These are phyloP conservation scores for Casuarina equisetifolia DNA, from an alignment of 306 rosid genomes.

Conservation along the genomic window DNA sequence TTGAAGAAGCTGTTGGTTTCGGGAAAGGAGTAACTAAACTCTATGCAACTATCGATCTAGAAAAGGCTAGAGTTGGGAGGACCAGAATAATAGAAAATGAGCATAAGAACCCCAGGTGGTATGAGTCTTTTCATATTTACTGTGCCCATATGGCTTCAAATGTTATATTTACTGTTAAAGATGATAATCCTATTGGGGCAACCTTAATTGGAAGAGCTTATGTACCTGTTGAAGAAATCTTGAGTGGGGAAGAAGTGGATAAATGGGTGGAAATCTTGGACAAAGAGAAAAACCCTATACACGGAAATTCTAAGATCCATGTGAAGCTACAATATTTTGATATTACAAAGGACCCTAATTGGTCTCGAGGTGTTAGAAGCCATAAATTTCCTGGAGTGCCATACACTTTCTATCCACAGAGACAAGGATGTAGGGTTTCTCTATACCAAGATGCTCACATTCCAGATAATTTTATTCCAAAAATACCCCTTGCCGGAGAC, in stretches of 20 bases:
- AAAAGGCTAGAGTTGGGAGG: conserved; percentile 81
- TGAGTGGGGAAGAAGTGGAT: conserved; percentile 61
- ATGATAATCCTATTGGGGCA: conserved; percentile 77
- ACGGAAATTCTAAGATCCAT: conserved; percentile 57
- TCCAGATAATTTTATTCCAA: conserved; percentile 66
- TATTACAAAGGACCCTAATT: conserved; percentile 51
- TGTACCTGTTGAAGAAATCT: conserved; percentile 58
- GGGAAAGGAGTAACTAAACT: conserved; percentile 65
- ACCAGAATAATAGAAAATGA: conserved; percentile 64
- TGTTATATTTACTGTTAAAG: conserved; percentile 68
- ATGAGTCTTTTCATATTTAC: conserved; percentile 70
- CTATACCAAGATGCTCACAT: conserved; percentile 77
- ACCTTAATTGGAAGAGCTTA: conserved; percentile 71
- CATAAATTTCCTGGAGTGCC: conserved; percentile 75
- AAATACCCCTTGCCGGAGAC: conserved; percentile 64
- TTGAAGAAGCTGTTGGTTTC: conserved; percentile 64
- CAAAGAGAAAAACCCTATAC: conserved; percentile 46
- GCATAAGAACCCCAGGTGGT: conserved; percentile 60
- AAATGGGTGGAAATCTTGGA: conserved; percentile 65
- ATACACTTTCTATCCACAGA: conserved; percentile 62
- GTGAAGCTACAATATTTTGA: conserved; percentile 68
- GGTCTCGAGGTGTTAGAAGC: conserved; percentile 60
- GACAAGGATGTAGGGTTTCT: conserved; percentile 63
- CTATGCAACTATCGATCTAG: conserved; percentile 71
- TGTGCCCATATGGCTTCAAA: conserved; percentile 64